These are phyloP conservation scores for Yarrowia porcina DNA, from an alignment of 805 yeast species.

Conservation along the genomic window DNA sequence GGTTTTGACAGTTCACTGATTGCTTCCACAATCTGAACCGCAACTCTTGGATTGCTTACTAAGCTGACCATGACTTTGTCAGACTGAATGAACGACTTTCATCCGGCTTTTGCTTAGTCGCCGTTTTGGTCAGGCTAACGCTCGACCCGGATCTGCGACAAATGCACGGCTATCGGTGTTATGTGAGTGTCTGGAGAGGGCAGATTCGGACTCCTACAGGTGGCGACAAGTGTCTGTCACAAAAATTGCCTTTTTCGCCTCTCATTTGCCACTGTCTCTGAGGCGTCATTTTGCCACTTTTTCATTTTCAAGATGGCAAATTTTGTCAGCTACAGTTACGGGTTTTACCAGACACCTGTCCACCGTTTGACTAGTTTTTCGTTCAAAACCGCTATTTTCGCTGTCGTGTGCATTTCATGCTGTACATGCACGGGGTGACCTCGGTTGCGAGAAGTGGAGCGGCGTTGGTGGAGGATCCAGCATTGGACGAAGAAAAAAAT, in stretches of 20 bases:
- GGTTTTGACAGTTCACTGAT: too few relatives aligned
- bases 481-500: not conserved
- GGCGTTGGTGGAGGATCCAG: constrained; percentile 16
- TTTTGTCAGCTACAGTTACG: too few relatives aligned
- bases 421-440: not conserved
- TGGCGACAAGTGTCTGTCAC: too few relatives aligned
- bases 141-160: constrained; percentile 19
- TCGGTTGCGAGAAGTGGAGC: not conserved
- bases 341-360: too few relatives aligned
- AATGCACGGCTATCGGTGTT: constrained; percentile 2
- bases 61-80: not conserved
- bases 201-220: not conserved
- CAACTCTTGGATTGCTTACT: not conserved
- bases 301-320: too few relatives aligned
- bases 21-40: not conserved
- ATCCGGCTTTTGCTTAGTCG: not conserved
- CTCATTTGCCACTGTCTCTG: too few relatives aligned
- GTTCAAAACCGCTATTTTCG: too few relatives aligned
- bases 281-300: too few relatives aligned
- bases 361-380: too few relatives aligned
- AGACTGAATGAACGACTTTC: too few relatives aligned
- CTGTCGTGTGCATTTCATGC: constrained; percentile 1
- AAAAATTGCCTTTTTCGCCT: too few relatives aligned
- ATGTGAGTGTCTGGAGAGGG: not conserved
- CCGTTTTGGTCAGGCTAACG: not conserved